Percentiles rank a stretch among this genome's conserved stretches.
These are phyloP conservation scores for Diaporthe velutina DNA, from an alignment of 2,329 filamentous ascomycete genomes.

Conservation along the genomic window DNA sequence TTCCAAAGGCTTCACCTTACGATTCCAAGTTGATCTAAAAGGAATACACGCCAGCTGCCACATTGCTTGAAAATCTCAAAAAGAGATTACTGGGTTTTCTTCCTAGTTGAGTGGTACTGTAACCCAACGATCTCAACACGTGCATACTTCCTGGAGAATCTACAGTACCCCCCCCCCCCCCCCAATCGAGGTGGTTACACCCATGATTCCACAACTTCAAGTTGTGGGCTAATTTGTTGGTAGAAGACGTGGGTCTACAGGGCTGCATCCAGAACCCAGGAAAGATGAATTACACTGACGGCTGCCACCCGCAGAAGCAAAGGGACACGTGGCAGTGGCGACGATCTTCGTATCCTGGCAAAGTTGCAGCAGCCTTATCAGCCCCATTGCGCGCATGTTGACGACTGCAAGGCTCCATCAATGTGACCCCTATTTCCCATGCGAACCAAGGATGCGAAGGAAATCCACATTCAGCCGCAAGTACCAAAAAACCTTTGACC, in stretches of 20 bases:
- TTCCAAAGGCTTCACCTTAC: not conserved
- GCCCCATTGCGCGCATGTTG: too few relatives aligned
- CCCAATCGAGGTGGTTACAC: too few relatives aligned
- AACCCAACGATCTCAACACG: not conserved
- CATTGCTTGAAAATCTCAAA: not conserved
- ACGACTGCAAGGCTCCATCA: not conserved
- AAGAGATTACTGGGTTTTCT: too few relatives aligned
- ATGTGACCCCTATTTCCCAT: not conserved
- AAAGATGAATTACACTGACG: not conserved
- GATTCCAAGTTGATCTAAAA: not conserved
- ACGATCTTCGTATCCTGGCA: not conserved
- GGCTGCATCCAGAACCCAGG: not conserved
- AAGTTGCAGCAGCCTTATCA: not conserved
- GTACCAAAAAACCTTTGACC: not conserved
- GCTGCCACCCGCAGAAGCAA: not conserved
- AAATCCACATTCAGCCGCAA: not conserved
- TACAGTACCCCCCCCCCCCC: too few relatives aligned
- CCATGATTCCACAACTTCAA: not conserved
- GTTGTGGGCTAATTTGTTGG: not conserved
- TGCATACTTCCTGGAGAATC: too few relatives aligned
- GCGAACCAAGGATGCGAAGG: not conserved
- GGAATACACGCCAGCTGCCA: too few relatives aligned
- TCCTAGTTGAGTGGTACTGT: too few relatives aligned
- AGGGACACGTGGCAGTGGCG: constrained; percentile 4
- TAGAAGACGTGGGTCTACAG: not conserved